Percentiles rank a stretch among this genome's conserved stretches.
Evolutionary conservation across 495 filamentous ascomycete species (phyloP).

Genomic region (Aspergillus saccharolyticus): DNA sequence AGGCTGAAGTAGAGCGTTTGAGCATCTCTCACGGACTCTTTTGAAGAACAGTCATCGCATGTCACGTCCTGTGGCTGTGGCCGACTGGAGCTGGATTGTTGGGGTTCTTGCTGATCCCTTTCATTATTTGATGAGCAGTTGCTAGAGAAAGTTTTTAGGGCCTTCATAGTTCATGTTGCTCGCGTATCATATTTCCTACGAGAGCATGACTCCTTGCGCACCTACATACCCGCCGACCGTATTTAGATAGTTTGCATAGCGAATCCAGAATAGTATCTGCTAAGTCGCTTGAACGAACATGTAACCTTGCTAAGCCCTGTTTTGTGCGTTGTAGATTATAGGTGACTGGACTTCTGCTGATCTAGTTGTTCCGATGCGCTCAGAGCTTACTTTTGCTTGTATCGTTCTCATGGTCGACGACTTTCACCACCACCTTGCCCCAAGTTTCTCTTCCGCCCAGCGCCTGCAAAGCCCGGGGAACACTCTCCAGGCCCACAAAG

Average conservation of each 20-base stretch:
- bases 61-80: slow-evolving; percentile 45
- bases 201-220: slow-evolving; percentile 53
- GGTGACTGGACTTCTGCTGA: background rate
- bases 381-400: slow-evolving; percentile 45
- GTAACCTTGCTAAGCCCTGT: background rate
- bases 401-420: slow-evolving; percentile 58
- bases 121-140: slow-evolving; percentile 22
- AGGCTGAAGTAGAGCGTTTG: slow-evolving; percentile 4
- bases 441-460: slow-evolving; percentile 79
- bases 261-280: background rate
- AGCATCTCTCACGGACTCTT: slow-evolving; percentile 29
- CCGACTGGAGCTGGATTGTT: slow-evolving; percentile 45
- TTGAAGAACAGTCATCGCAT: slow-evolving; percentile 40
- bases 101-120: slow-evolving; percentile 13
- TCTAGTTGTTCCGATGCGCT: background rate
- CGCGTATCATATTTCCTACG: slow-evolving; percentile 30
- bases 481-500: slow-evolving; percentile 75
- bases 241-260: background rate
- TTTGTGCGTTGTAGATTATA: background rate
- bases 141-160: slow-evolving; percentile 40
- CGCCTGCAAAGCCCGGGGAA: slow-evolving; percentile 70
- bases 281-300: background rate
- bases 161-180: slow-evolving; percentile 52
- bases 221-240: slow-evolving; percentile 28
- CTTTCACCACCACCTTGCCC: slow-evolving; percentile 92